A percentile compares a stretch with the other conserved stretches of the same genome.
These are phyloP conservation scores for Globisporangium abappressorium DNA, from an alignment of 352 stramenopile genomes.

Conservation along the genomic window DNA sequence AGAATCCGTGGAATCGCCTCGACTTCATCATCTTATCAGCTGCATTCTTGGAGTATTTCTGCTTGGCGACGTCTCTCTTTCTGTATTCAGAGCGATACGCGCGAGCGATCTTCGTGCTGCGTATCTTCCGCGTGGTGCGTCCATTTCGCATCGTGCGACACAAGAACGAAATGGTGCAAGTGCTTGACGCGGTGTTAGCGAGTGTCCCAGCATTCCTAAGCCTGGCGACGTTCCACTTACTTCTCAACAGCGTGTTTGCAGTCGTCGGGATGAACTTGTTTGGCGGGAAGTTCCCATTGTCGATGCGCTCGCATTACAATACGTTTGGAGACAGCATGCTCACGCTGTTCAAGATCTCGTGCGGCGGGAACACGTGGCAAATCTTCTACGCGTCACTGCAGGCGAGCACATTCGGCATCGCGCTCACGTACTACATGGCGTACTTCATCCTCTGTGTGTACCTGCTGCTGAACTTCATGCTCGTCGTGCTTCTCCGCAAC, in stretches of 20 bases:
- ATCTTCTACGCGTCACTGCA: constrained; percentile 76
- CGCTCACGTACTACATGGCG: constrained; percentile 65
- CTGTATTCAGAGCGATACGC: constrained; percentile 66
- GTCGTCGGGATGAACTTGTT: constrained; percentile 84
- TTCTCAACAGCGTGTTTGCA: constrained; percentile 80
- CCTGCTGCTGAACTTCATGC: constrained; percentile 82
- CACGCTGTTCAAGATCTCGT: constrained; percentile 85
- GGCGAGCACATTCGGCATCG: constrained; percentile 49
- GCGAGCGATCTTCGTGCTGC: constrained; percentile 73
- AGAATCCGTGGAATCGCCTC: constrained; percentile 80
- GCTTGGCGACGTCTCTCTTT: constrained; percentile 52
- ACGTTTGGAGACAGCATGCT: constrained; percentile 83
- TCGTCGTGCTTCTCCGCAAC: constrained; percentile 78
- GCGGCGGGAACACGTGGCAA: constrained; percentile 75
- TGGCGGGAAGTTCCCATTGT: constrained; percentile 62
- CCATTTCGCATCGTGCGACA: constrained; percentile 77
- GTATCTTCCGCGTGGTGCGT: constrained; percentile 69
- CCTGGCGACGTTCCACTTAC: constrained; percentile 49
- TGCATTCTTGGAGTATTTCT: constrained; percentile 63
- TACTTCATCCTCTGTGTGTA: constrained; percentile 74
- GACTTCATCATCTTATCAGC: constrained; percentile 70
- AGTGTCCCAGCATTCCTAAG: constrained; percentile 71
- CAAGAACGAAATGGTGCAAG: constrained; percentile 69
- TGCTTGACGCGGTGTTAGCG: constrained; percentile 66
- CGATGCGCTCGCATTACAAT: constrained; percentile 78